A percentile compares a stretch with the other conserved stretches of the same genome.
phyloP scores from a whole-genome alignment of 495 filamentous ascomycete species.

The Pseudevernia furfuracea region DNA sequence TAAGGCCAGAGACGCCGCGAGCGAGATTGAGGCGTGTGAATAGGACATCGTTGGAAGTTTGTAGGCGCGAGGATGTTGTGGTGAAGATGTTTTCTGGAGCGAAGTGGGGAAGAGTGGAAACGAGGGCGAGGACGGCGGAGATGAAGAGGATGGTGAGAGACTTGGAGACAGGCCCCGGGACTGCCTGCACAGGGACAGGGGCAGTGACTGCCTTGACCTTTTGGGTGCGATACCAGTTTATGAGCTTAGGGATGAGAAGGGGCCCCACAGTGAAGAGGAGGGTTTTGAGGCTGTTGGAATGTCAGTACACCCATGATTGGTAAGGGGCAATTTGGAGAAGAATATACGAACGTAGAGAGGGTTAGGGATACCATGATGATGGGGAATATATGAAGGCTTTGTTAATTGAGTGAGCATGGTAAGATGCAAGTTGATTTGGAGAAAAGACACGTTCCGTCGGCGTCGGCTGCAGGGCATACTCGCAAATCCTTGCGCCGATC shows the following conservation, averaged over 20 bases:
- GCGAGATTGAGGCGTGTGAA: conserved; percentile 66
- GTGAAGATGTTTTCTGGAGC: conserved; percentile 75
- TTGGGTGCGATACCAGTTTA: conserved; percentile 60
- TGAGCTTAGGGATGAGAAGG: conserved; percentile 64
- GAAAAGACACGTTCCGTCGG: conserved; percentile 16
- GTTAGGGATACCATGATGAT: conserved; percentile 23
- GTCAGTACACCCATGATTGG: conserved; percentile 6
- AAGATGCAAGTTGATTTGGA: background rate
- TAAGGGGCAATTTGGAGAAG: background rate
- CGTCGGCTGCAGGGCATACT: conserved; percentile 1
- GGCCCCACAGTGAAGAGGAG: conserved; percentile 80
- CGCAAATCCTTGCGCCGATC: background rate
- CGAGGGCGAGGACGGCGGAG: conserved; percentile 48
- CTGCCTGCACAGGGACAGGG: conserved; percentile 44
- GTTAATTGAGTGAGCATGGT: conserved; percentile 25
- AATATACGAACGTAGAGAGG: conserved; percentile 23
- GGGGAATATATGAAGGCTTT: background rate
- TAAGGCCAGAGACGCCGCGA: conserved; percentile 49
- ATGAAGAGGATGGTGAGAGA: conserved; percentile 57
- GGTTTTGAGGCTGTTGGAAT: conserved; percentile 55
- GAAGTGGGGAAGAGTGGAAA: conserved; percentile 59
- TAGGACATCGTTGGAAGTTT: conserved; percentile 75
- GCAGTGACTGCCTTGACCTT: conserved; percentile 40
- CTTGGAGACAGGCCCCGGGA: conserved; percentile 37
- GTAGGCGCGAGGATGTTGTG: conserved; percentile 69